Conservation (phyloP, 179 eudicot genomes). For the Nepenthes alata region DNA sequence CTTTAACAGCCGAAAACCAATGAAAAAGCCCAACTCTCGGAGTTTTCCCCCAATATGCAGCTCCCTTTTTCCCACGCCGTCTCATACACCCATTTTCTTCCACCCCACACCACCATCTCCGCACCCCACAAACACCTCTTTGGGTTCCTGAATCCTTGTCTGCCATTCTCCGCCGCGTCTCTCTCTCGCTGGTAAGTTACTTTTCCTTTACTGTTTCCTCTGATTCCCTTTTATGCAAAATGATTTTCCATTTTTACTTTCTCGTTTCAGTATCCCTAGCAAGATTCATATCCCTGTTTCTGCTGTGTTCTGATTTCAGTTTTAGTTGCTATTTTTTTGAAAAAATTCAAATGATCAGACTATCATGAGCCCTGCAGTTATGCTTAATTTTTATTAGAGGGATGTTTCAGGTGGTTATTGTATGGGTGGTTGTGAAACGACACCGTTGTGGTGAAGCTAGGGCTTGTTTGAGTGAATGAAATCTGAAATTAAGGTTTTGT, state of each 20-base stretch:
- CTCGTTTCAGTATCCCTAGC: not conserved
- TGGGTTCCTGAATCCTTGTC: conserved; percentile 8
- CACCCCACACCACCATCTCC: conserved; percentile 7
- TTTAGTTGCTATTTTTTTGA: not conserved
- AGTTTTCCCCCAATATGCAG: conserved; percentile 2
- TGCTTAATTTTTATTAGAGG: not conserved
- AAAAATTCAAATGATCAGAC: not conserved
- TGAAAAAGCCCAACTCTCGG: not conserved
- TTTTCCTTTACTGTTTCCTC: not conserved
- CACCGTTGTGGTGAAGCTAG: conserved; percentile 10
- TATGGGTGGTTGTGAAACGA: not conserved
- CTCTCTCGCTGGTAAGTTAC: conserved; percentile 2
- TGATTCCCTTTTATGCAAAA: not conserved
- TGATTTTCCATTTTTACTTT: not conserved
- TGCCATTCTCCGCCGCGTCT: not conserved
- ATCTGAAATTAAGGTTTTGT: conserved; percentile 6
- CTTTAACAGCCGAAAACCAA: conserved; percentile 8
- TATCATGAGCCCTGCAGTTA: not conserved
- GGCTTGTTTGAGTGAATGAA: conserved; percentile 12
- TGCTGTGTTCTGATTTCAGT: not conserved
- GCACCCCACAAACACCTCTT: conserved; percentile 6
- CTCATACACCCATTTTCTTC: conserved; percentile 4
- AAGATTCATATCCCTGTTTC: not conserved
- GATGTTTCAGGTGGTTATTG: not conserved
- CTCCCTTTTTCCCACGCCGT: conserved; percentile 4